Conservation (phyloP, 169 alveolate species). For the Cryptosporidium canis region DNA sequence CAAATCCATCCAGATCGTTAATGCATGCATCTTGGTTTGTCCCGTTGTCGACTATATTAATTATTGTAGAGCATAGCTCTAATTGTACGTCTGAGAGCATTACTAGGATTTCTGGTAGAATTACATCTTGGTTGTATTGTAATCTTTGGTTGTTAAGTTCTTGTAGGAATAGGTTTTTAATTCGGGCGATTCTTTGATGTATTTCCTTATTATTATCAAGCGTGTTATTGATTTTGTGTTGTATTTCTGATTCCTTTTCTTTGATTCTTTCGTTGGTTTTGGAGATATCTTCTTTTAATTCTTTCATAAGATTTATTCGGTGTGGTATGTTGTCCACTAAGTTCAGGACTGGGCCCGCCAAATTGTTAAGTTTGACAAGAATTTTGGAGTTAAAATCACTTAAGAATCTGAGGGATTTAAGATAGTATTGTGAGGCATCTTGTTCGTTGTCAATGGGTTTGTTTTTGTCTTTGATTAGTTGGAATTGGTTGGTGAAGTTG, state of each 20-base stretch:
- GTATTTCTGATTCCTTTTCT: slow-evolving; percentile 6
- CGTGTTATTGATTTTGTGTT: slow-evolving; percentile 1
- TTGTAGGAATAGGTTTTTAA: slow-evolving; percentile 8
- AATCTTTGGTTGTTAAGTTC: slow-evolving; percentile 33
- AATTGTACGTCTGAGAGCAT: slow-evolving; percentile 60
- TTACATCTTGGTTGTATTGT: slow-evolving; percentile 48
- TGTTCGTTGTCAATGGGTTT: background rate
- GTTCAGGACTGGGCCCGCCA: background rate
- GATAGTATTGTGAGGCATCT: slow-evolving; percentile 7
- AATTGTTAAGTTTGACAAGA: background rate
- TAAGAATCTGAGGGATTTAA: slow-evolving; percentile 7
- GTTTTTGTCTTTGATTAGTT: background rate
- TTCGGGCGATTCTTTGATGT: background rate
- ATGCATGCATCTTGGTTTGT: background rate
- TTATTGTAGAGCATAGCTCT: slow-evolving; percentile 23
- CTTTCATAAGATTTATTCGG: background rate
- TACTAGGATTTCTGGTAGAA: slow-evolving; percentile 26
- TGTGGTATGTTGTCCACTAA: background rate
- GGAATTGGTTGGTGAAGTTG: background rate
- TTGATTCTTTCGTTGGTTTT: background rate
- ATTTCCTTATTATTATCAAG: background rate
- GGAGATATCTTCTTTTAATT: slow-evolving; percentile 5
- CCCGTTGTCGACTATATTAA: background rate
- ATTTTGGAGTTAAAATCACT: background rate
- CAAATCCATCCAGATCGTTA: background rate